phyloP scores from a whole-genome alignment of 805 yeast species.

The Torulaspora delbrueckii region DNA sequence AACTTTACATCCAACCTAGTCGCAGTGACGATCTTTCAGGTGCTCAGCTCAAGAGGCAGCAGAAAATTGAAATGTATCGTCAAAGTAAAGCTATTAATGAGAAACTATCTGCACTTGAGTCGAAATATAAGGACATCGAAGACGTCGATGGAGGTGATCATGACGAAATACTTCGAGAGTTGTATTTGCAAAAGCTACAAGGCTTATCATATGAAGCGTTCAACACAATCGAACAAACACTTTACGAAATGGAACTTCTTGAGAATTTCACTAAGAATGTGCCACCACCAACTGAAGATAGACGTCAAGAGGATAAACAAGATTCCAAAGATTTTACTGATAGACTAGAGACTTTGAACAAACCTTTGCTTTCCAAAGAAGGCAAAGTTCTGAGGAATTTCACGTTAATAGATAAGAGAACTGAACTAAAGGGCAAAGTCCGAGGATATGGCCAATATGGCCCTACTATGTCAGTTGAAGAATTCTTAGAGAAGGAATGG shows the following conservation, averaged over 20 bases:
- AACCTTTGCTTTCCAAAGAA: slow-evolving; percentile 55
- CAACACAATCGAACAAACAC: slow-evolving; percentile 49
- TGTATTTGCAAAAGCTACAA: slow-evolving; percentile 53
- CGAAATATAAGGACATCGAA: slow-evolving; percentile 31
- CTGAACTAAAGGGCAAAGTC: slow-evolving; percentile 58
- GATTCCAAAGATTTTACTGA: slow-evolving; percentile 56
- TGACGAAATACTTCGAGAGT: slow-evolving; percentile 57
- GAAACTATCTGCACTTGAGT: slow-evolving; percentile 41
- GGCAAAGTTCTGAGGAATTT: slow-evolving; percentile 86
- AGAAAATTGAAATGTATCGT: slow-evolving; percentile 66
- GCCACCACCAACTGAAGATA: slow-evolving; percentile 16
- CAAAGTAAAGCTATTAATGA: slow-evolving; percentile 49
- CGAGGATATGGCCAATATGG: slow-evolving; percentile 87
- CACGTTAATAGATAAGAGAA: slow-evolving; percentile 58
- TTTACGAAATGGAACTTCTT: slow-evolving; percentile 67
- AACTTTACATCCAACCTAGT: slow-evolving; percentile 22
- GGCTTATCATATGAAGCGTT: slow-evolving; percentile 52
- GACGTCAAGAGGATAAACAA: slow-evolving; percentile 9
- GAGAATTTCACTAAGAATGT: slow-evolving; percentile 36
- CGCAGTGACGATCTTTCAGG: slow-evolving; percentile 20
- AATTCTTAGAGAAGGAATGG: slow-evolving; percentile 78
- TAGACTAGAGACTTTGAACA: slow-evolving; percentile 48
- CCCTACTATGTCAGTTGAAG: slow-evolving; percentile 94
- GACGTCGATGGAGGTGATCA: slow-evolving; percentile 41
- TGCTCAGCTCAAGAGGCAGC: slow-evolving; percentile 50